Percentiles rank a stretch among this genome's conserved stretches.
Conservation (phyloP, 345 rosid species). For the Citrus medica region DNA sequence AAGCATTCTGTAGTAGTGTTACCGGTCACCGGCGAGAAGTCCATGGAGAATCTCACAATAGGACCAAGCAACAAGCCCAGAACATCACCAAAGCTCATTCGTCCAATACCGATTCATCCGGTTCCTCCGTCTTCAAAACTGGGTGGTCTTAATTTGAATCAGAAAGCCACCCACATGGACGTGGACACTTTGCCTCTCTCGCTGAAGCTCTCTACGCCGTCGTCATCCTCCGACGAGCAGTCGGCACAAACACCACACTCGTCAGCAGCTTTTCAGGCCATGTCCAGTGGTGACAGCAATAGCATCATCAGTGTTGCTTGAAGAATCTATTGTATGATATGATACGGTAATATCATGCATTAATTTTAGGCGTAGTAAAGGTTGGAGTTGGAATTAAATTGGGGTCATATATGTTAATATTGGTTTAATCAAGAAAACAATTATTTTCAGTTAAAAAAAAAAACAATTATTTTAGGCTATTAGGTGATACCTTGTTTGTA, state of each 20-base stretch:
- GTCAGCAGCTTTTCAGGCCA: conserved; percentile 42
- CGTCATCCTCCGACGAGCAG: conserved; percentile 44
- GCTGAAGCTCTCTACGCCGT: conserved; percentile 43
- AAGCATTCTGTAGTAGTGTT: conserved; percentile 12
- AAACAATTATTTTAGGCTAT: conserved; percentile 11
- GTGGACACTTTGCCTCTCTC: conserved; percentile 43
- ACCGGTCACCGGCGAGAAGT: conserved; percentile 22
- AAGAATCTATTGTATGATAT: conserved; percentile 15
- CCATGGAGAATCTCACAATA: conserved; percentile 26
- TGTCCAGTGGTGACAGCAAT: conserved; percentile 62
- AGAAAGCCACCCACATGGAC: conserved; percentile 21
- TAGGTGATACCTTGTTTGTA: conserved; percentile 34
- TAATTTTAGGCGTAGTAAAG: conserved; percentile 4
- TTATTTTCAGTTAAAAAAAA: too few species aligned
- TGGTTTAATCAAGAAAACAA: neutral
- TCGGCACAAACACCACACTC: conserved; percentile 33
- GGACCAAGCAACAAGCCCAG: neutral
- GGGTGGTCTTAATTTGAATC: conserved; percentile 60
- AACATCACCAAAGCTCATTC: conserved; percentile 31
- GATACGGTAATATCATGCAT: neutral
- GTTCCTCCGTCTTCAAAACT: conserved; percentile 62
- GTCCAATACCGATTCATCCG: conserved; percentile 52
- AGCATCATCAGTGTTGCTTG: conserved; percentile 70
- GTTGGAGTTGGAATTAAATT: neutral
- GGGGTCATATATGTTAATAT: neutral